Base-by-base conservation (phyloP, 306 rosid species). In the Trifolium subterraneum region DNA sequence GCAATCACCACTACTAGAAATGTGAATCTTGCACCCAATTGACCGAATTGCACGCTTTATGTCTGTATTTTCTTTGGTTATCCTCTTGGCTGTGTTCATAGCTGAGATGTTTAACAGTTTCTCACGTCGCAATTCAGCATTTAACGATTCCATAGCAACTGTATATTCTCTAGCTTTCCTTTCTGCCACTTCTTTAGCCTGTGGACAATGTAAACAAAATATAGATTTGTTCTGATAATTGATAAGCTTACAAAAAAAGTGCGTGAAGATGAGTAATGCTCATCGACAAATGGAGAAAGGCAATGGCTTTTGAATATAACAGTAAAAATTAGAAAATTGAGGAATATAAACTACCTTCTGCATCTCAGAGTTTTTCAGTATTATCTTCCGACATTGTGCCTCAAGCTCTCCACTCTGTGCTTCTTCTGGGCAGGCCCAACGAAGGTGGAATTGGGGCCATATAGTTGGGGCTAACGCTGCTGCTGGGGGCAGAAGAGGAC, bases 391-490 rank as follows among this genome's bases (percentile, higher is more conserved):
- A 77, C 89, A 90, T 70, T 82, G 80, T 59, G 82, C 92, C 81
- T 95, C 96, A 63, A 90, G 69, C 76, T 86, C 97, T 78, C 92
- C 98, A 66, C 88, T 78, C 75, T 87, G 90, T 50, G 90, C 94
- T 84, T 87, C 99, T 39, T 86, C 82, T 35, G 98, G 89, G 71
- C 98, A 90, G 59, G 99, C 94, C 96, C 97, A 95, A 64, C 99
- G 93, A 59, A 95, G 90, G 84, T 88, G 96, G 75, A 92, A 95
- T 71, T 90, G 92, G 15, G 99, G 99, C 98, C 98, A 95, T 61
- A 95, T 76, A 38, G 89, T 92, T 31, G 98, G 99, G 65, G 99
- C 99, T 59, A 95, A 86, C 48, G 96, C 92, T 72, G 98, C 99
- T 23, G 99, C 99, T 31, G 98, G 97, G 64, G 99, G 96, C 18